Base-by-base conservation (phyloP, 2,329 filamentous ascomycete genomes). In the Botryotinia globosa region DNA sequence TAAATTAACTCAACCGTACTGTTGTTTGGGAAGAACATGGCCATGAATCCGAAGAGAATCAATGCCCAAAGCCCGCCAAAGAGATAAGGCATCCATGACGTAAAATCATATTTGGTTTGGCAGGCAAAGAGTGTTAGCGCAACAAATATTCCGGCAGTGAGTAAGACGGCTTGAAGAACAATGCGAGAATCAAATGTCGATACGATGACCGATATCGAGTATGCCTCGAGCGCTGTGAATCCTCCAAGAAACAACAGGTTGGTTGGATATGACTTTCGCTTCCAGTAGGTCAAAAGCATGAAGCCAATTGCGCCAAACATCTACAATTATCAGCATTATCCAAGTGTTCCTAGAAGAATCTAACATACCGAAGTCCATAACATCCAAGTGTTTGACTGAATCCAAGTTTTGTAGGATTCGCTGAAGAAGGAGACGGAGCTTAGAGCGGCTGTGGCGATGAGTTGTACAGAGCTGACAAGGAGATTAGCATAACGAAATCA, bases 41-140 rank as follows among this genome's bases (percentile, higher is more conserved):
- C 87, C 88, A 98, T 94, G 85, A 99, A 96, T 68, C 96, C 93
- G 81, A 98, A 98, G 58, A 99, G 85, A 75, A 99, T 87, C 73
- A 98, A 84, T 10, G 92, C 91, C 96, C 96, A 98, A 29, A 99
- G 87, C 0, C 87, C 91, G 73, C 94, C 94, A 79, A 97, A 97
- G 5, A 98, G 89, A 81, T 98, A 98, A 29, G 96, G 95, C 86
- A 95, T 93, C 95, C 96, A 99, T 76, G 89, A 91, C 1, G 95
- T 98, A 82, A 99, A 99, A 85, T 99, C 96, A 81, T 99, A 99
- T 82, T 97, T 97, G 76, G 92, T 93, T 85, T 99, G 96, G 88
- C 94, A 97, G 67, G 96, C 96, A 82, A 99, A 98, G 62, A 94
- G 83, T 1, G 91, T 93, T 69, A 94, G 88, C 79, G 93, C 89